A percentile compares a stretch with the other conserved stretches of the same genome.
phyloP scores from a whole-genome alignment of 306 rosid species.

The Lablab purpureus region DNA sequence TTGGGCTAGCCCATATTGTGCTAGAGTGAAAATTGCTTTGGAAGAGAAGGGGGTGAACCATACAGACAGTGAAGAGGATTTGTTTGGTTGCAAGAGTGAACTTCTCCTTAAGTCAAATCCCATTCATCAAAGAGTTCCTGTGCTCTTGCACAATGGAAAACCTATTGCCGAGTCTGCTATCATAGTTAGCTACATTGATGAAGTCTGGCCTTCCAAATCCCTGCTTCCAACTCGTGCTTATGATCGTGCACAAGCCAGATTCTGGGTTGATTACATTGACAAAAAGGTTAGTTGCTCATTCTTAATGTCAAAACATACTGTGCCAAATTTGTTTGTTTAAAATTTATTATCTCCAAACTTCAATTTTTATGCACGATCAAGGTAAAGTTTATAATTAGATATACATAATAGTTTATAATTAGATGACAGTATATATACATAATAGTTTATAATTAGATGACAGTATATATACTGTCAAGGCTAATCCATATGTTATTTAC shows the following conservation, averaged over 20 bases:
- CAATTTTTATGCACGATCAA: too few relatives aligned
- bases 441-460: too few relatives aligned
- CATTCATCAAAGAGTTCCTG: constrained; percentile 69
- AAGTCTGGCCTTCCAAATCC: constrained; percentile 61
- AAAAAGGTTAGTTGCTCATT: constrained; percentile 57
- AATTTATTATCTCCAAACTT: not conserved
- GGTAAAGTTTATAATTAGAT: too few relatives aligned
- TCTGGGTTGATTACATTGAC: constrained; percentile 73
- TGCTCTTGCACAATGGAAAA: constrained; percentile 60
- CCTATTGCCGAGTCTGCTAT: constrained; percentile 62
- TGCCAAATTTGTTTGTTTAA: not conserved
- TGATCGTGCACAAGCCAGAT: constrained; percentile 65
- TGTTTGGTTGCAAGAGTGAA: constrained; percentile 76
- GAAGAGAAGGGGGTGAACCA: constrained; percentile 62
- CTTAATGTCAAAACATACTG: not conserved
- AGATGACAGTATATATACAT: too few relatives aligned
- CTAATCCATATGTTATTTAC: too few relatives aligned
- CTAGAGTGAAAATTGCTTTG: constrained; percentile 66
- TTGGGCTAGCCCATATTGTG: constrained; percentile 66
- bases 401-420: too few relatives aligned
- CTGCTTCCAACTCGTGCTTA: constrained; percentile 65
- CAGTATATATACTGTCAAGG: too few relatives aligned
- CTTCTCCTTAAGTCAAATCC: constrained; percentile 66
- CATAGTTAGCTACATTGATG: constrained; percentile 63
- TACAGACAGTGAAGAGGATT: constrained; percentile 58